phyloP scores from a whole-genome alignment of 768 basidiomycete genomes.

The Lactarius akahatsu region DNA sequence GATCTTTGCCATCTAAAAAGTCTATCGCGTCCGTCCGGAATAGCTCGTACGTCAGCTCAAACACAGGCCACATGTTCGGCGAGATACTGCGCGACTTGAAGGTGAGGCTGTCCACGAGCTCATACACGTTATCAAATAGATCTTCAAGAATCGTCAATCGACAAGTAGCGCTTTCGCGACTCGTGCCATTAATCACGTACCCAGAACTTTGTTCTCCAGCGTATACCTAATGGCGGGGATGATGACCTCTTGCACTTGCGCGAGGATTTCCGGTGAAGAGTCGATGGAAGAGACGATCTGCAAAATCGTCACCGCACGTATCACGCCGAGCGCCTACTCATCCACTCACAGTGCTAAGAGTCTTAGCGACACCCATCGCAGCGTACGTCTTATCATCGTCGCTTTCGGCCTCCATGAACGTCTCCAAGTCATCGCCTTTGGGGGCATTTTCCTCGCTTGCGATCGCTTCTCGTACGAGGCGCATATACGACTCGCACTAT shows the following conservation, averaged over 20 bases:
- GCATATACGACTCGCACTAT: slow-evolving; percentile 81
- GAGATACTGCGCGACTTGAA: slow-evolving; percentile 77
- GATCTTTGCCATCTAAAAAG: slow-evolving; percentile 67
- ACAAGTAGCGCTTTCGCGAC: not conserved
- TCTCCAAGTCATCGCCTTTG: slow-evolving; percentile 55
- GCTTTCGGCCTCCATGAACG: slow-evolving; percentile 47
- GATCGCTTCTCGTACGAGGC: slow-evolving; percentile 69
- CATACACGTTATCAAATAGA: slow-evolving; percentile 84
- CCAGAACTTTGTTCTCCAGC: slow-evolving; percentile 72
- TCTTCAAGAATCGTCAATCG: slow-evolving; percentile 45
- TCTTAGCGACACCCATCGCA: slow-evolving; percentile 85
- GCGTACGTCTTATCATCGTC: slow-evolving; percentile 87
- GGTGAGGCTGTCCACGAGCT: slow-evolving; percentile 79
- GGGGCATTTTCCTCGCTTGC: slow-evolving; percentile 48
- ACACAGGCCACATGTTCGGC: slow-evolving; percentile 83
- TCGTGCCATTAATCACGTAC: slow-evolving; percentile 41
- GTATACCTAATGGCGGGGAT: slow-evolving; percentile 77
- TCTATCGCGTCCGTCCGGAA: slow-evolving; percentile 85
- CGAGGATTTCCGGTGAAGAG: slow-evolving; percentile 67
- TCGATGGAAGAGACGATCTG: slow-evolving; percentile 78
- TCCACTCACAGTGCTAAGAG: slow-evolving; percentile 66
- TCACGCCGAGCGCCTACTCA: not conserved
- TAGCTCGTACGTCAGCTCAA: slow-evolving; percentile 75
- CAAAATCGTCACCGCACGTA: slow-evolving; percentile 4
- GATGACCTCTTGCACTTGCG: slow-evolving; percentile 78